phyloP scores from a whole-genome alignment of 164 flowering plant species.

The Hamamelis virginiana region DNA sequence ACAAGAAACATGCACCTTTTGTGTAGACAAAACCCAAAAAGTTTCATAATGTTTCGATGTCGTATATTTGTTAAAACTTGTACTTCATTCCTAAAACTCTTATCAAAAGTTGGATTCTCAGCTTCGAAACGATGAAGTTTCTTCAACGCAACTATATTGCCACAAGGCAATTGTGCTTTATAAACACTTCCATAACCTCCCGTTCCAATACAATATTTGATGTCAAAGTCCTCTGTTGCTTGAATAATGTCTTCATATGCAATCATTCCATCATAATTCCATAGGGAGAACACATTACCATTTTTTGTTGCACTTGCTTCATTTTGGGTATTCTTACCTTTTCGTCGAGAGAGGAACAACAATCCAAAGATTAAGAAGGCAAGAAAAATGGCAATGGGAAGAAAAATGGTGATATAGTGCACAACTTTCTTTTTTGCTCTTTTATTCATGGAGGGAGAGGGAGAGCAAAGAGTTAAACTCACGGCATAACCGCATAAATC shows the following conservation, averaged over 20 bases:
- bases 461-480: neutral
- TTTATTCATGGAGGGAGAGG: too few relatives aligned
- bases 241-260: too few relatives aligned
- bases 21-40: constrained; percentile 4
- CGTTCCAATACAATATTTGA: constrained; percentile 18
- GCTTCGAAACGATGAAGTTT: constrained; percentile 18
- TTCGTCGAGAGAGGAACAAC: too few relatives aligned
- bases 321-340: too few relatives aligned
- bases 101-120: neutral
- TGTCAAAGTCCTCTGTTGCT: too few relatives aligned
- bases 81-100: constrained; percentile 2
- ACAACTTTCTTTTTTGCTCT: too few relatives aligned
- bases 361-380: too few relatives aligned
- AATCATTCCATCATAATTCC: too few relatives aligned
- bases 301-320: too few relatives aligned
- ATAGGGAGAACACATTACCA: too few relatives aligned
- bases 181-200: constrained; percentile 28
- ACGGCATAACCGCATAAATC: neutral
- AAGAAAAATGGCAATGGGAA: too few relatives aligned
- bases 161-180: constrained; percentile 16
- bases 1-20: constrained; percentile 9
- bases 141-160: constrained; percentile 18
- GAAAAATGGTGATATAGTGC: too few relatives aligned
- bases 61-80: neutral
- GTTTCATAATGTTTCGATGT: constrained; percentile 10